Base-by-base conservation (phyloP, 257 asterid species). In the Solanum medicagineum region DNA sequence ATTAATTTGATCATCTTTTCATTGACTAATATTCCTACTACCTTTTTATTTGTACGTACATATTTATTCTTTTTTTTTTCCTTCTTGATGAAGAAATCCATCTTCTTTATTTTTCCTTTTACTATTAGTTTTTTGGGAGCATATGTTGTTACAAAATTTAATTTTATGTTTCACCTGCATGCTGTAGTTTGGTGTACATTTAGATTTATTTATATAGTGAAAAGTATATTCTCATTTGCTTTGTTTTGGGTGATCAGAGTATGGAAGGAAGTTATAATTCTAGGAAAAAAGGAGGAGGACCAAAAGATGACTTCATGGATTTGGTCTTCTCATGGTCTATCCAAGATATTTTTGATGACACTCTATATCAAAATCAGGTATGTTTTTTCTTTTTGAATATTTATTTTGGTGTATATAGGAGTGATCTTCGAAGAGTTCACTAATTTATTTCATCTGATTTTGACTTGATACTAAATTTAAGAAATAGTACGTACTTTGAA, bases 261-360 rank as follows among this genome's bases (percentile, higher is more conserved):
- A 70, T 40, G 80, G 80, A 70, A 70, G 80, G 54, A 40, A 44
- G 57, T 71, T 5, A 17, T 69, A 36, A n/a, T 66, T 36, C 47
- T 16, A 69, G 6, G 55, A 77, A 77, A 53, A 68, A n/a, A 81
- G 19, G 7, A 53, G 70, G 22, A 32, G 74, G 81, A 62, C 44
- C 20, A 44, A 80, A 57, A 32, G 82, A 86, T 81, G 88, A 81
- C n/a, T 70, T 86, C 26, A 12, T 57, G 45, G 88, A 90, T 71
- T 70, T 89, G 89, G 81, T 93, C 20, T 80, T 90, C 16, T 90
- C 93, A 4, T 89, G 92, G 96, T 85, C 93, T 81, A 81, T 88
- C 10, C 57, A 83, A 62, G 89, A 92, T 7, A 87, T 93, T 62
- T 47, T 86, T 51, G 84, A 91, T 19, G 87, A 89, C 12, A 54